Conservation (phyloP, 2,329 filamentous ascomycete genomes). For the Xylaria multiplex region DNA sequence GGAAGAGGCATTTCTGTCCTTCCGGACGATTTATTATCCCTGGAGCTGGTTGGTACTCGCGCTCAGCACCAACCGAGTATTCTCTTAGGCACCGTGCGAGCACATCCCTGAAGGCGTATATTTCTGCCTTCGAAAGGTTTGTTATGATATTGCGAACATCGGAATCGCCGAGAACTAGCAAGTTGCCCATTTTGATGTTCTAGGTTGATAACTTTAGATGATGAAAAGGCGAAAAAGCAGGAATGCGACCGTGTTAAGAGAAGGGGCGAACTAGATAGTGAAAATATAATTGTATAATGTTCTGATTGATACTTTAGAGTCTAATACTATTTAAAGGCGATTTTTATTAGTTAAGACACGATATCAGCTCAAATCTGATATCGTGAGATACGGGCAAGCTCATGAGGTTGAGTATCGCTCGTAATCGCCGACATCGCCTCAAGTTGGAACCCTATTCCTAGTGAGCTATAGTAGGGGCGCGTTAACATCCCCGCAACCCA, state of each 20-base stretch:
- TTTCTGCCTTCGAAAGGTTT: constrained; percentile 27
- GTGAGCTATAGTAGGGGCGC: not conserved
- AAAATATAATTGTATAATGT: too few relatives aligned
- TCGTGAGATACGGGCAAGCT: not conserved
- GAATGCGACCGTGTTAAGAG: not conserved
- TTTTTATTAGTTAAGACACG: not conserved
- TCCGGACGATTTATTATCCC: constrained; percentile 30
- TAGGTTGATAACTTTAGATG: not conserved
- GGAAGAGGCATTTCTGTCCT: constrained; percentile 36
- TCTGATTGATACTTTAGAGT: not conserved
- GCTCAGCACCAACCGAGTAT: constrained; percentile 25
- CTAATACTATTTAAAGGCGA: not conserved
- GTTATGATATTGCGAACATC: constrained; percentile 29
- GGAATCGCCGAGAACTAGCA: constrained; percentile 31
- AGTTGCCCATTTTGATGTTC: constrained; percentile 26
- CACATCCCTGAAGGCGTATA: constrained; percentile 18
- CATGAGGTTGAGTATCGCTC: not conserved
- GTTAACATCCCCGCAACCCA: not conserved
- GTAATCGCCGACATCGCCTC: constrained; percentile 22
- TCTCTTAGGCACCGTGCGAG: constrained; percentile 18
- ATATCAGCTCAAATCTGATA: not conserved
- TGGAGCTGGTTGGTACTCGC: constrained; percentile 27
- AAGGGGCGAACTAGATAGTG: not conserved
- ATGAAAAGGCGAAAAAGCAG: not conserved
- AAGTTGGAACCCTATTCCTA: not conserved